A percentile compares a stretch with the other conserved stretches of the same genome.
Conservation (phyloP, 2,329 filamentous ascomycete genomes). For the Metarhizium guizhouense region DNA sequence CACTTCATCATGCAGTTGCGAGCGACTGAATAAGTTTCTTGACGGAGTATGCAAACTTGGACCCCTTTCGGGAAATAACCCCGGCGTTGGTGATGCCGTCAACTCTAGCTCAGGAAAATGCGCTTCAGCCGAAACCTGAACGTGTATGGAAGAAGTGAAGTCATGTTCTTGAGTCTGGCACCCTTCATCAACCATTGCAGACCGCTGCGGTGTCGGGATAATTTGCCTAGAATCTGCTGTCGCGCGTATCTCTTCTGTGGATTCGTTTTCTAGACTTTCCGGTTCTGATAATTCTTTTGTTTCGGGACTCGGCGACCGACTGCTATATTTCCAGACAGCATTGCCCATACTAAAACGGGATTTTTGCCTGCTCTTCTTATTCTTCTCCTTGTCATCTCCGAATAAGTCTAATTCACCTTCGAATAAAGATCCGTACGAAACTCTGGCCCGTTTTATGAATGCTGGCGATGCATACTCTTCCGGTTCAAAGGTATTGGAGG, state of each 20-base stretch:
- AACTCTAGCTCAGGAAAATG: slow-evolving; percentile 7
- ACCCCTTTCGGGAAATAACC: background rate
- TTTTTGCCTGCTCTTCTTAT: slow-evolving; percentile 45
- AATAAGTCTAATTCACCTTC: slow-evolving; percentile 59
- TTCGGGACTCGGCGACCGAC: slow-evolving; percentile 63
- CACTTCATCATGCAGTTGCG: background rate
- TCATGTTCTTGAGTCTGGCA: slow-evolving; percentile 24
- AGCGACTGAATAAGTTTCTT: slow-evolving; percentile 7
- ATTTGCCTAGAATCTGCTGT: background rate
- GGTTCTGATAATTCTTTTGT: slow-evolving; percentile 26
- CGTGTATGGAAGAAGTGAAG: slow-evolving; percentile 17
- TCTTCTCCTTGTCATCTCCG: slow-evolving; percentile 45
- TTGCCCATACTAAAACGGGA: slow-evolving; percentile 59
- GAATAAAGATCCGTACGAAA: slow-evolving; percentile 60
- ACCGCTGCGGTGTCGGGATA: background rate
- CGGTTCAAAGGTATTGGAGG: slow-evolving; percentile 26
- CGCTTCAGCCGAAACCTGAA: slow-evolving; percentile 20
- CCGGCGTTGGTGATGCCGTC: slow-evolving; percentile 7
- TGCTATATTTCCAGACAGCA: slow-evolving; percentile 65
- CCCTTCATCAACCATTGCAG: slow-evolving; percentile 26
- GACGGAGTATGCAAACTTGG: slow-evolving; percentile 7
- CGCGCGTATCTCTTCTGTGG: slow-evolving; percentile 4
- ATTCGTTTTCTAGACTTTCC: slow-evolving; percentile 11
- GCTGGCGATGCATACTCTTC: slow-evolving; percentile 67
- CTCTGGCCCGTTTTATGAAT: slow-evolving; percentile 62